Percentiles rank a stretch among this genome's conserved stretches.
Conservation (phyloP, 2,329 filamentous ascomycete genomes). For the Claviceps pazoutovae region DNA sequence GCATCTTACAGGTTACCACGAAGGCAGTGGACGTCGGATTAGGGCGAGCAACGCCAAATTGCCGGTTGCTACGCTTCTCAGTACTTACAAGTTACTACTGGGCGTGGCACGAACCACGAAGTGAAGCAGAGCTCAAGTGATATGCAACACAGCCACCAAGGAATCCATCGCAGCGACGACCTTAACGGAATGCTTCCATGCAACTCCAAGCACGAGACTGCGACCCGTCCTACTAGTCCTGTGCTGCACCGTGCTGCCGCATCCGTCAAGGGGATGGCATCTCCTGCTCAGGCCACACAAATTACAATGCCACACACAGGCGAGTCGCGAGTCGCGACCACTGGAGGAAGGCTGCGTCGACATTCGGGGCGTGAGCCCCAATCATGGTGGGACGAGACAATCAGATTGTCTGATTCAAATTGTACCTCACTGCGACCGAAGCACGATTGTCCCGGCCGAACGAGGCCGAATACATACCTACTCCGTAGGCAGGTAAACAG, state of each 20-base stretch:
- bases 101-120: background rate
- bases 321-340: background rate
- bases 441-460: background rate
- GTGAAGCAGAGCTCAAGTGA: slow-evolving; percentile 2
- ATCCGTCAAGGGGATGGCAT: background rate
- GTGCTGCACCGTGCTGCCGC: background rate
- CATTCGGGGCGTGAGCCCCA: background rate
- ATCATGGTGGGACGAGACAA: background rate
- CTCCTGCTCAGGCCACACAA: background rate
- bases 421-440: no score
- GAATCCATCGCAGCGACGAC: slow-evolving; percentile 1
- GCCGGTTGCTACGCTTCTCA: background rate
- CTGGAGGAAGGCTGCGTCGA: background rate
- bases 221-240: background rate
- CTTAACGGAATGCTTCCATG: background rate
- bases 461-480: background rate
- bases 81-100: background rate
- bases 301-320: background rate
- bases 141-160: slow-evolving; percentile 1
- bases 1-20: no score
- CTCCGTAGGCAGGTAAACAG: no score
- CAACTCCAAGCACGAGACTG: background rate
- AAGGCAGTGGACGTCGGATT: no score
- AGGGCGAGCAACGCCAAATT: background rate
- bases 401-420: background rate